Conservation (phyloP, 2,329 filamentous ascomycete species). For the Scedosporium apiospermum region DNA sequence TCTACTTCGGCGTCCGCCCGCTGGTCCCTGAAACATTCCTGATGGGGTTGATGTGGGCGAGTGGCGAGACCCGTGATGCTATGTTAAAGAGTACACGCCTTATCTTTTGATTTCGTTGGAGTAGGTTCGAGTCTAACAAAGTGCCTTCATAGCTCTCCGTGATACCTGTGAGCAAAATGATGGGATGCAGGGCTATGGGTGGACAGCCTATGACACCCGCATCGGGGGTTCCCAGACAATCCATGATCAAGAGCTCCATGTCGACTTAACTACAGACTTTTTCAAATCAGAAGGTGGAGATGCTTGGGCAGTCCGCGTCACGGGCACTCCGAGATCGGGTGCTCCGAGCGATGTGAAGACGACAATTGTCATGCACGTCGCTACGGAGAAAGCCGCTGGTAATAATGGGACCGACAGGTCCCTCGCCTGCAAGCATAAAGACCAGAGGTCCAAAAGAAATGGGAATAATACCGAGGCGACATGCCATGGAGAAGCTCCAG, state of each 20-base stretch:
- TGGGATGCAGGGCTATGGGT: constrained; percentile 90
- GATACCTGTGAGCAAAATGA: constrained; percentile 96
- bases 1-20: constrained; percentile 87
- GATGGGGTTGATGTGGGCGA: constrained; percentile 80
- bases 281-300: constrained; percentile 89
- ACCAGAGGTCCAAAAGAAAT: no score
- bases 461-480: no score
- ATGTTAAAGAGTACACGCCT: constrained; percentile 69
- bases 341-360: constrained; percentile 41
- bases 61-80: constrained; percentile 67
- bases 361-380: no score
- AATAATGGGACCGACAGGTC: no score
- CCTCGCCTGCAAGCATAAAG: no score
- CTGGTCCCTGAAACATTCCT: constrained; percentile 72
- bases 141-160: constrained; percentile 56
- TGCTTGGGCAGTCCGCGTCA: constrained; percentile 84
- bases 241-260: constrained; percentile 75
- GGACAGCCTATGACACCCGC: constrained; percentile 92
- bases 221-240: constrained; percentile 83
- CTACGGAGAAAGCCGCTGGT: no score
- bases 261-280: constrained; percentile 89
- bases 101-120: constrained; percentile 17
- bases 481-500: no score
- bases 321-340: constrained; percentile 66
- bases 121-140: background rate